These are phyloP conservation scores for Usnea hakonensis DNA, from an alignment of 495 filamentous ascomycete species.

Conservation along the genomic window DNA sequence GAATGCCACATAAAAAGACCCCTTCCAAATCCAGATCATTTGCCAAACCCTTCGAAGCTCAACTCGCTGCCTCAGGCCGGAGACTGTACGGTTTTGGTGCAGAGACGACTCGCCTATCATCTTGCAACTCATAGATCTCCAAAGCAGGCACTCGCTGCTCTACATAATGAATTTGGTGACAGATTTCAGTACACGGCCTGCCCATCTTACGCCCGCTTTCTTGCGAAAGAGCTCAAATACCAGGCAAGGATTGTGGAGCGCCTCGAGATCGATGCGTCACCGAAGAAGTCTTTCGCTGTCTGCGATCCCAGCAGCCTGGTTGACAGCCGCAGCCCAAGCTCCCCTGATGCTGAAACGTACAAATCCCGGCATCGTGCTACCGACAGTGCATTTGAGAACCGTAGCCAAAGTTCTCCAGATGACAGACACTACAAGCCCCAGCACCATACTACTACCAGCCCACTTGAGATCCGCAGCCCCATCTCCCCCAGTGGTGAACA, in stretches of 20 bases:
- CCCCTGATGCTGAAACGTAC: neutral
- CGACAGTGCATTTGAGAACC: too few relatives aligned
- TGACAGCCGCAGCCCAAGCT: neutral
- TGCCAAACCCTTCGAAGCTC: neutral
- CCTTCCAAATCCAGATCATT: neutral
- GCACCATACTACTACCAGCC: too few relatives aligned
- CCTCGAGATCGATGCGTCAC: constrained; percentile 2
- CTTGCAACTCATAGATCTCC: constrained; percentile 19
- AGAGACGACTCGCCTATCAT: constrained; percentile 22
- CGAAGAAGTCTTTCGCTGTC: neutral
- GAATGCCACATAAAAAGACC: constrained; percentile 7
- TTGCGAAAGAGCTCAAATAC: constrained; percentile 22
- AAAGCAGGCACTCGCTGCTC: constrained; percentile 14
- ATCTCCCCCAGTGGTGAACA: too few relatives aligned
- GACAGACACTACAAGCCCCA: too few relatives aligned
- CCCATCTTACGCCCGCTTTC: constrained; percentile 18
- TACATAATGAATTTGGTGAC: constrained; percentile 21
- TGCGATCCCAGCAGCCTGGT: neutral
- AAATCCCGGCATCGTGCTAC: neutral
- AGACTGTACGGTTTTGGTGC: constrained; percentile 15
- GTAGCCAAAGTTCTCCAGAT: too few relatives aligned
- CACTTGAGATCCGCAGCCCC: too few relatives aligned
- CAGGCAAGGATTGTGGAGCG: constrained; percentile 17
- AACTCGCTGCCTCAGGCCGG: neutral
- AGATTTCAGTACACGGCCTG: constrained; percentile 14